Evolutionary conservation across 805 yeast genomes (phyloP).

Genomic region (Candida bentonensis): DNA sequence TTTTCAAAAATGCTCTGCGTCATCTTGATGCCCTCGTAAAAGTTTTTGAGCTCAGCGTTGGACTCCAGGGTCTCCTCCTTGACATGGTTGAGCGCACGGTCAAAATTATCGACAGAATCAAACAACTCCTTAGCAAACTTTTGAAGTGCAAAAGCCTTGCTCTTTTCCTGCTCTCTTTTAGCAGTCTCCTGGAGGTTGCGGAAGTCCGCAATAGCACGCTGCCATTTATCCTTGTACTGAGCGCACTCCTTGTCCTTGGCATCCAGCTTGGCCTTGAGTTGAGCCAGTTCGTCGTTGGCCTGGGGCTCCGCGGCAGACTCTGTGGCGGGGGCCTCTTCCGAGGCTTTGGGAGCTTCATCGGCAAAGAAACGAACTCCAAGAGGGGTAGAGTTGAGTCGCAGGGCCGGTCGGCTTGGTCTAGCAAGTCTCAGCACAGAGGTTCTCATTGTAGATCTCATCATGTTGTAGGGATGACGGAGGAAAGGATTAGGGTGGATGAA

Average conservation of each 20-base stretch:
- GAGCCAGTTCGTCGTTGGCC: constrained; percentile 18
- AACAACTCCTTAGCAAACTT: constrained; percentile 82
- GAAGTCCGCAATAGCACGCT: constrained; percentile 83
- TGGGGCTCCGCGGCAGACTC: constrained; percentile 7
- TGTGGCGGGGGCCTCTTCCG: constrained; percentile 3
- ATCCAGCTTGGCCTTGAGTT: constrained; percentile 37
- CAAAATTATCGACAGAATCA: constrained; percentile 83
- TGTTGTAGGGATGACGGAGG: not conserved
- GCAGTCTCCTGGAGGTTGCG: constrained; percentile 85
- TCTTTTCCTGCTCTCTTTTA: constrained; percentile 72
- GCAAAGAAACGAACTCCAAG: constrained; percentile 4
- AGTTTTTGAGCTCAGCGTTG: constrained; percentile 52
- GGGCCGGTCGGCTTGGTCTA: constrained; percentile 9
- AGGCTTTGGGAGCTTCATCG: constrained; percentile 4
- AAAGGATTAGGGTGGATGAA: too few species aligned
- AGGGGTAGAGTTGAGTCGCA: not conserved
- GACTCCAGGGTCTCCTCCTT: constrained; percentile 26
- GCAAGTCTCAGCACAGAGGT: not conserved
- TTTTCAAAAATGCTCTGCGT: constrained; percentile 75
- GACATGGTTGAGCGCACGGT: constrained; percentile 66
- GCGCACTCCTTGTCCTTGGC: constrained; percentile 51
- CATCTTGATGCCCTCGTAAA: constrained; percentile 84
- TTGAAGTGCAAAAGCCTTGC: constrained; percentile 81
- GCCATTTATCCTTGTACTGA: constrained; percentile 67
- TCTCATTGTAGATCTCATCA: not conserved